Percentiles rank a stretch among this genome's conserved stretches.
These are phyloP conservation scores for Aspergillus melleus DNA, from an alignment of 2,329 filamentous ascomycete species.

Conservation along the genomic window DNA sequence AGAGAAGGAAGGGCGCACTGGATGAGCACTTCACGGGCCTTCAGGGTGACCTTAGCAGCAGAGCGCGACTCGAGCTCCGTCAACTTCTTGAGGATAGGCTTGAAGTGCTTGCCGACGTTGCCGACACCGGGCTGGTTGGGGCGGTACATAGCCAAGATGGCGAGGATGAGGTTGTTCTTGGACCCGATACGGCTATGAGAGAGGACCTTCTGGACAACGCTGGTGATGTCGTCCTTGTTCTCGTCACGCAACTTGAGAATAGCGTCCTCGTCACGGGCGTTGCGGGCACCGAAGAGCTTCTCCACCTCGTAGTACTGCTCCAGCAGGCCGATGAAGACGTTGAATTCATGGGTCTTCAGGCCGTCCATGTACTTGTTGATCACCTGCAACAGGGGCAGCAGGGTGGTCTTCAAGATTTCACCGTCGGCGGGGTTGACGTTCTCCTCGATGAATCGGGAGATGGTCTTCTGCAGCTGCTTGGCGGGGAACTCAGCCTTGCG, in stretches of 20 bases:
- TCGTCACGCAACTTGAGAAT: slow-evolving; percentile 91
- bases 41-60: slow-evolving; percentile 93
- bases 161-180: slow-evolving; percentile 91
- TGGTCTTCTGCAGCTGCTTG: slow-evolving; percentile 79
- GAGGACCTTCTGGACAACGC: slow-evolving; percentile 83
- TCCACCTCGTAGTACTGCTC: slow-evolving; percentile 81
- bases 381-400: slow-evolving; percentile 75
- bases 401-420: slow-evolving; percentile 68
- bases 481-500: slow-evolving; percentile 87
- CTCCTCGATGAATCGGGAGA: slow-evolving; percentile 86
- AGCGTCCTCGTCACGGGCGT: slow-evolving; percentile 87
- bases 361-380: slow-evolving; percentile 81
- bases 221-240: slow-evolving; percentile 86
- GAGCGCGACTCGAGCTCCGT: slow-evolving; percentile 84
- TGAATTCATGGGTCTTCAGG: slow-evolving; percentile 85
- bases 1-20: slow-evolving; percentile 95
- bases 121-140: slow-evolving; percentile 90
- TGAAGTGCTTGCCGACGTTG: slow-evolving; percentile 85
- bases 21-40: slow-evolving; percentile 95
- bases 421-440: slow-evolving; percentile 73
- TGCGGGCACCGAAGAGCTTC: slow-evolving; percentile 80
- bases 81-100: slow-evolving; percentile 76
- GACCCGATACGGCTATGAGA: slow-evolving; percentile 89
- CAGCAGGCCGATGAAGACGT: slow-evolving; percentile 75
- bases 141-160: slow-evolving; percentile 89